A percentile compares a stretch with the other conserved stretches of the same genome.
These are phyloP conservation scores for Gossypium australe DNA, from an alignment of 345 rosid genomes.

Conservation along the genomic window DNA sequence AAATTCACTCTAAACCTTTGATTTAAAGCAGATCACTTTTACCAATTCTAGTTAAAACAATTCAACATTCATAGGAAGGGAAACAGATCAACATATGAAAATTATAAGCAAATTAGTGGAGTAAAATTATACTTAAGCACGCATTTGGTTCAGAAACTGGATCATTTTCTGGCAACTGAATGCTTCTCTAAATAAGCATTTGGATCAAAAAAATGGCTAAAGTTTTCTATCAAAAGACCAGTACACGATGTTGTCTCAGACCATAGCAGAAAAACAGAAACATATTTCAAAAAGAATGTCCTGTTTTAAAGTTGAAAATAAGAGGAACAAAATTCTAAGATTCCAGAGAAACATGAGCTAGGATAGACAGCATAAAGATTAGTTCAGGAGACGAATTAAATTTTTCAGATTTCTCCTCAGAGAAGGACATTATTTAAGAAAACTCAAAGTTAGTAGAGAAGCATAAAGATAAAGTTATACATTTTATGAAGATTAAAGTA, in stretches of 20 bases:
- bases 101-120: constrained; percentile 1
- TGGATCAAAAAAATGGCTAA: not conserved
- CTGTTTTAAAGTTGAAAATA: not conserved
- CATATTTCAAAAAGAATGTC: not conserved
- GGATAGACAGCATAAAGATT: not conserved
- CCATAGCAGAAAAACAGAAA: constrained; percentile 5
- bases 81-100: not conserved
- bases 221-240: not conserved
- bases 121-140: not conserved
- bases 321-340: not conserved
- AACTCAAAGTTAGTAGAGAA: not conserved
- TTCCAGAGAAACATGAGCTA: not conserved
- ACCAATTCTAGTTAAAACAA: not conserved
- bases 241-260: not conserved
- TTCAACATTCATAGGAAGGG: not conserved
- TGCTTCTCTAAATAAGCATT: not conserved
- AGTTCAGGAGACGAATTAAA: not conserved
- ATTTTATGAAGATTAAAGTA: not conserved
- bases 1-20: not conserved
- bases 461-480: not conserved
- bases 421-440: not conserved
- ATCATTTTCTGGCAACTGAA: constrained; percentile 2
- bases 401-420: not conserved
- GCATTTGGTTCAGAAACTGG: constrained; percentile 3
- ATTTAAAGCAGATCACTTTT: constrained; percentile 1